Conservation (phyloP, 2,329 filamentous ascomycete genomes). For the Fusarium irregulare region DNA sequence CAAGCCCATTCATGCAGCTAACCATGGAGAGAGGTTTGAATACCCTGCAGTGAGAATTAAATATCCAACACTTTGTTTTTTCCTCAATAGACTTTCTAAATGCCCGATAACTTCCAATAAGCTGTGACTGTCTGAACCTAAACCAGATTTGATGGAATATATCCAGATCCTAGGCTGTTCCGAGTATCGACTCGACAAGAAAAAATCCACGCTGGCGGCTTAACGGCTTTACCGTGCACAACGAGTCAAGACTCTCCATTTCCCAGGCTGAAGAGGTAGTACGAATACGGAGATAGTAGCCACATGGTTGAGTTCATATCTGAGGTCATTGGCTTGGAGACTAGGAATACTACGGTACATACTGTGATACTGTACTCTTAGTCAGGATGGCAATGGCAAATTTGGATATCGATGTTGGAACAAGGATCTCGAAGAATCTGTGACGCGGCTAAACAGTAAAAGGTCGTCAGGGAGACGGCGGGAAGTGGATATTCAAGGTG, state of each 20-base stretch:
- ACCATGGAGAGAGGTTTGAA: background rate
- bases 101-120: background rate
- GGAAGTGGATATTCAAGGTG: constrained; percentile 40
- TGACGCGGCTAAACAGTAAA: background rate
- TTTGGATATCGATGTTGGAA: constrained; percentile 1
- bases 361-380: background rate
- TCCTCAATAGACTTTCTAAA: background rate
- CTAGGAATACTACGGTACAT: background rate
- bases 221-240: background rate
- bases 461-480: constrained; percentile 41
- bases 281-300: constrained; percentile 29
- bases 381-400: constrained; percentile 5
- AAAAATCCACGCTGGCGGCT: background rate
- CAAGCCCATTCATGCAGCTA: background rate
- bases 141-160: background rate
- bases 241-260: constrained; percentile 22
- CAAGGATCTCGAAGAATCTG: constrained; percentile 24
- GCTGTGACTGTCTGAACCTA: background rate
- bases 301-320: background rate
- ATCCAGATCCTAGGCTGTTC: background rate
- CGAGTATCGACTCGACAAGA: constrained; percentile 2
- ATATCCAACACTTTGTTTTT: background rate
- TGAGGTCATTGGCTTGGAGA: background rate
- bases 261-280: constrained; percentile 16
- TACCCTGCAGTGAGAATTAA: background rate